Base-by-base conservation (phyloP, 345 rosid species). In the Viola odorata region DNA sequence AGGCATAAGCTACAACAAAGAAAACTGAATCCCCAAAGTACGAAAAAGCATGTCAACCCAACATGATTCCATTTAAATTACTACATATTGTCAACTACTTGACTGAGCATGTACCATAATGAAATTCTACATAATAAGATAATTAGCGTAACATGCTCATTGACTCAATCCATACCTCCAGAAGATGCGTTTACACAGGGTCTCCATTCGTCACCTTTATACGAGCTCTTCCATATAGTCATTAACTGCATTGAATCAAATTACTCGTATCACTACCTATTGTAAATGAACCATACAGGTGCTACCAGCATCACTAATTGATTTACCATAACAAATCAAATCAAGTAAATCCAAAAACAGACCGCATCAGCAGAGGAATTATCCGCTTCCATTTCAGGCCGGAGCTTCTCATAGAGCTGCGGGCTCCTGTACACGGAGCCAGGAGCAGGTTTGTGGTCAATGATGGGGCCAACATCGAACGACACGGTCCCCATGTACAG, bases 401-500 rank as follows among this genome's bases (percentile, higher is more conserved):
- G 84, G 69, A 95, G 88, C 86, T 79, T 95, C 36, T 77, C 80
- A 69, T 91, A 95, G 55, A 91, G 70, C 85, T 86, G 98, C 2
- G 99, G 98, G 63, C 96, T 91, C 69, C 87, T 80, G 45, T 95
- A 95, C 17, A 91, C 77, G 45, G 99, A 95, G 57, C 97, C 99
- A 4, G 96, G 83, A 4, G 92, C 84, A 38, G 92, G 84, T 7
- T 77, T 80, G 32, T 81, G 89, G 45, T 56, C 71, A 37, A 95
- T 76, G 12, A 79, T n/a, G 3, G 94, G 96, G 47, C 74, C 91
- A 23, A 75, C 85, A 53, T 91, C 96, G 69, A 95, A 85, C 9
- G 96, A 88, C n/a, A 84, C 85, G 23, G 96, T 82, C 48, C 99
- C 96, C 98, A 95, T 88, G 74, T 86, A 91, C 45, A 95, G 86